phyloP scores from a whole-genome alignment of 2,329 filamentous ascomycete species.

The Paecilomyces dactylethromorphus region DNA sequence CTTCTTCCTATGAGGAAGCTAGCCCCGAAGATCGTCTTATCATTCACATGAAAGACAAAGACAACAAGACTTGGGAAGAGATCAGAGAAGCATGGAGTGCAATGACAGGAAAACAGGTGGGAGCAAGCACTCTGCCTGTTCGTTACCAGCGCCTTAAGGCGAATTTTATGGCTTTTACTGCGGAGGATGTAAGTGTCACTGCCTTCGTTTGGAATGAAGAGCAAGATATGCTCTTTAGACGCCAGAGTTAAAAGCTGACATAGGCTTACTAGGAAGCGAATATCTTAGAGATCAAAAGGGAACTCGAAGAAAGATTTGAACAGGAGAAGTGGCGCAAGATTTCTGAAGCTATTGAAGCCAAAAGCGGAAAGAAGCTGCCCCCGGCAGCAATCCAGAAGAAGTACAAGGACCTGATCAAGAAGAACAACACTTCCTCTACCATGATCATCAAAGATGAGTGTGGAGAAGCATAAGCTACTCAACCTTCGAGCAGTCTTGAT shows the following conservation, averaged over 20 bases:
- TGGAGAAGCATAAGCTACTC: not conserved
- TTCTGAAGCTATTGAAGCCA: slow-evolving; percentile 21
- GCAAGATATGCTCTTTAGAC: not conserved
- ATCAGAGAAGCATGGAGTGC: slow-evolving; percentile 16
- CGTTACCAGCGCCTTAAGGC: slow-evolving; percentile 33
- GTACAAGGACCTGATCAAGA: slow-evolving; percentile 33
- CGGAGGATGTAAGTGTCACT: slow-evolving; percentile 25
- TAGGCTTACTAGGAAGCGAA: slow-evolving; percentile 15
- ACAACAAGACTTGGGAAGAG: slow-evolving; percentile 17
- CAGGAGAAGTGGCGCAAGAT: slow-evolving; percentile 34
- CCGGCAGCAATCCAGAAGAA: slow-evolving; percentile 28
- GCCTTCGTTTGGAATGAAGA: not conserved
- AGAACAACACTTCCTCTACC: not conserved
- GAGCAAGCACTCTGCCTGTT: slow-evolving; percentile 28
- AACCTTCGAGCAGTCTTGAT: not conserved
- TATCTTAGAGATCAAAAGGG: slow-evolving; percentile 29
- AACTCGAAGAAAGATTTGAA: slow-evolving; percentile 34
- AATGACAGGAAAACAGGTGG: slow-evolving; percentile 25
- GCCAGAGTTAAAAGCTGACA: not conserved
- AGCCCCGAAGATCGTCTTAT: slow-evolving; percentile 17
- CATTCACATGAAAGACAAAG: slow-evolving; percentile 20
- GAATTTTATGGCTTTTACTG: slow-evolving; percentile 30
- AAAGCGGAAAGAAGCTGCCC: slow-evolving; percentile 27
- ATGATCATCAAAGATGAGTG: not conserved
- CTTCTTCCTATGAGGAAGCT: slow-evolving; percentile 14